A percentile compares a stretch with the other conserved stretches of the same genome.
These are phyloP conservation scores for Sporothrix sp. DNA, from an alignment of 2,329 filamentous ascomycete genomes.

Conservation along the genomic window DNA sequence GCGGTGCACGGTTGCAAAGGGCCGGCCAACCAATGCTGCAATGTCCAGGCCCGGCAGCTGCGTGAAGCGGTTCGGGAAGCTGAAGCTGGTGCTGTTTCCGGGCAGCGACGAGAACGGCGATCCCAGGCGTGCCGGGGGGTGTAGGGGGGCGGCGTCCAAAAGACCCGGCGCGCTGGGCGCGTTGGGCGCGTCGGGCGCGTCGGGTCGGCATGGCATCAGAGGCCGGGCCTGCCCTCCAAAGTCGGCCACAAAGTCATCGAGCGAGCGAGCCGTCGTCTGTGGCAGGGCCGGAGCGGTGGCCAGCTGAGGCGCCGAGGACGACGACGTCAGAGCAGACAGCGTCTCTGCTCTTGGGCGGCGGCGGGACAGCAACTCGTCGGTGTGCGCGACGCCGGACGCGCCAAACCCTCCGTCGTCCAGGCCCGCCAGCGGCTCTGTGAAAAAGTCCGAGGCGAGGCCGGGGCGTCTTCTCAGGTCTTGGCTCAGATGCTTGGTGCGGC, in stretches of 20 bases:
- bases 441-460: slow-evolving; percentile 45
- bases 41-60: slow-evolving; percentile 37
- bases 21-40: slow-evolving; percentile 36
- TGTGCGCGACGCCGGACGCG: slow-evolving; percentile 25
- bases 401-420: slow-evolving; percentile 28
- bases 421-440: slow-evolving; percentile 32
- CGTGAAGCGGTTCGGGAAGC: slow-evolving; percentile 49
- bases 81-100: slow-evolving; percentile 36
- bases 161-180: neutral
- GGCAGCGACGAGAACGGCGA: slow-evolving; percentile 41
- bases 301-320: slow-evolving; percentile 22
- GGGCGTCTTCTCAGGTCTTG: slow-evolving; percentile 45
- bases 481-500: slow-evolving; percentile 37
- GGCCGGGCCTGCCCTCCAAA: slow-evolving; percentile 13
- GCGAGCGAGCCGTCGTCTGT: neutral
- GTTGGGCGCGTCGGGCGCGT: too few relatives aligned
- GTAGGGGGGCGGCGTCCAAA: slow-evolving; percentile 23
- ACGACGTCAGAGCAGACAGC: slow-evolving; percentile 17
- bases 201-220: slow-evolving; percentile 20
- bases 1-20: slow-evolving; percentile 47
- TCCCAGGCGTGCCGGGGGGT: slow-evolving; percentile 35
- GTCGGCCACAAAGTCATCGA: neutral
- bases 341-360: slow-evolving; percentile 24
- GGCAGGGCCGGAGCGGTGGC: slow-evolving; percentile 4
- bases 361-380: slow-evolving; percentile 32